These are phyloP conservation scores for Calendula officinalis DNA, from an alignment of 129 eudicot species.

Conservation along the genomic window DNA sequence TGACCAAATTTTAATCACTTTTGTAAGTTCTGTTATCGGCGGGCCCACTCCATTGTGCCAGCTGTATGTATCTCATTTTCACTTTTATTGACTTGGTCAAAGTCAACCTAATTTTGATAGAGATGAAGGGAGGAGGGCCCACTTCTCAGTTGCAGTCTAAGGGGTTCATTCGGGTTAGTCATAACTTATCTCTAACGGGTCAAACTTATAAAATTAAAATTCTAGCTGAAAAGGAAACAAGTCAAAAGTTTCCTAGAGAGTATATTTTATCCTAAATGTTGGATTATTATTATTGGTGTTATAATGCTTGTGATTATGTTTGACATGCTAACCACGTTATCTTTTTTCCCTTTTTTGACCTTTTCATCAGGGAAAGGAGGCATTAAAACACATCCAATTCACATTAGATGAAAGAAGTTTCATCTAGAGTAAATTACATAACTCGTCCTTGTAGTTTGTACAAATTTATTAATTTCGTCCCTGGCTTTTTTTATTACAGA, in stretches of 20 bases:
- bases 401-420: background rate
- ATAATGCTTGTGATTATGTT: too few species aligned
- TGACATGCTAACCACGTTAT: conserved; percentile 7
- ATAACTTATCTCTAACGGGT: background rate
- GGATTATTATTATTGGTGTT: background rate
- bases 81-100: conserved; percentile 15
- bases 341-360: conserved; percentile 5
- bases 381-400: background rate
- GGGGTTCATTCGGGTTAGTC: background rate
- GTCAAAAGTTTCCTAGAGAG: background rate
- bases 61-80: conserved; percentile 10
- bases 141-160: background rate
- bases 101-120: conserved; percentile 8
- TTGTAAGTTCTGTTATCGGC: conserved; percentile 57
- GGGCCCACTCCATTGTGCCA: conserved; percentile 48
- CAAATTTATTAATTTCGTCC: too few species aligned
- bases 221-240: background rate
- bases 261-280: background rate
- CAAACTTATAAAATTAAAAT: background rate
- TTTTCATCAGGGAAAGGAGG: background rate
- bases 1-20: conserved; percentile 71
- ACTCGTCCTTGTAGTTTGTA: too few species aligned
- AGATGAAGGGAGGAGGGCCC: conserved; percentile 16
- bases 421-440: background rate
- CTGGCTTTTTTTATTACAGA: too few species aligned